A percentile compares a stretch with the other conserved stretches of the same genome.
Evolutionary conservation across 768 basidiomycete genomes (phyloP).

Genomic region (Leucosporidium yakuticum): DNA sequence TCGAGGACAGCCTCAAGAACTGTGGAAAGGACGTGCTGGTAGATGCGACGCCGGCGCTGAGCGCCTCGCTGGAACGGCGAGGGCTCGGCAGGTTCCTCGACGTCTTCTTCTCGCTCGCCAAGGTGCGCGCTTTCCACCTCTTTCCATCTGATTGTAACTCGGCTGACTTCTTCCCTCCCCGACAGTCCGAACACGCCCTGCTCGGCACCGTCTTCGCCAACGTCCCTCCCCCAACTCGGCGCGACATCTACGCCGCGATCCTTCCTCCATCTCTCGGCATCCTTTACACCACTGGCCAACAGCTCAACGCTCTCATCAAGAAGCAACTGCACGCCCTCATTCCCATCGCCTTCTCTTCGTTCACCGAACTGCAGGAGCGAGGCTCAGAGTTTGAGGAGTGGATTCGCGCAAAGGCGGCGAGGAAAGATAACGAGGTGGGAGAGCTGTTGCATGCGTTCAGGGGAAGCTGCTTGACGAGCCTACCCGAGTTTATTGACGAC

Average conservation of each 20-base stretch:
- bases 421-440: slow-evolving; percentile 39
- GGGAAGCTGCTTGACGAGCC: slow-evolving; percentile 35
- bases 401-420: slow-evolving; percentile 24
- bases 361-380: slow-evolving; percentile 29
- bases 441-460: slow-evolving; percentile 36
- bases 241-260: slow-evolving; percentile 26
- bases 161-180: background rate
- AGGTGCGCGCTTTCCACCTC: slow-evolving; percentile 14
- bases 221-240: background rate
- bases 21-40: slow-evolving; percentile 33
- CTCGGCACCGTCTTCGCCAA: slow-evolving; percentile 33
- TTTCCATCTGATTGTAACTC: background rate
- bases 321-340: slow-evolving; percentile 31
- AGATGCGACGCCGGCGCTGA: slow-evolving; percentile 13
- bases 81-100: slow-evolving; percentile 33
- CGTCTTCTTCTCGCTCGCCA: slow-evolving; percentile 34
- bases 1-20: slow-evolving; percentile 32
- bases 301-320: slow-evolving; percentile 35
- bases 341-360: slow-evolving; percentile 35
- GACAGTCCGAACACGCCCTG: slow-evolving; percentile 34
- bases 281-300: slow-evolving; percentile 19
- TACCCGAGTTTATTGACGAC: slow-evolving; percentile 39
- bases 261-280: slow-evolving; percentile 31
- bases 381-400: slow-evolving; percentile 34
- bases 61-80: slow-evolving; percentile 11